phyloP scores from a whole-genome alignment of 2,329 filamentous ascomycete genomes.

The Passalora sequoiae region DNA sequence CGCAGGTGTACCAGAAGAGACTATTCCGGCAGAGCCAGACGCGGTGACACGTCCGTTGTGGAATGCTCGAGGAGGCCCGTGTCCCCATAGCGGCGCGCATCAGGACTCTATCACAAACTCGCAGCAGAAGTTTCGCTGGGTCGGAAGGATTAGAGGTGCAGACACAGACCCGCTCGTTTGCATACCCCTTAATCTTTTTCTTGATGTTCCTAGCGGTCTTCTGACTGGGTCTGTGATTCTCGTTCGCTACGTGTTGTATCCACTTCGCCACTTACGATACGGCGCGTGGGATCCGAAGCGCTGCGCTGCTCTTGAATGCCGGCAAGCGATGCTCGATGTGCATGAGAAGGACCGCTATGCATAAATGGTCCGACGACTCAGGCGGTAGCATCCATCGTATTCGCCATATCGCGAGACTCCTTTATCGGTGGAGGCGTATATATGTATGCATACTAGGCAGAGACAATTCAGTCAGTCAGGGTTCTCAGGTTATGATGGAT shows the following conservation, averaged over 20 bases:
- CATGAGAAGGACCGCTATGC: too few relatives aligned
- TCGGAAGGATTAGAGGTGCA: slow-evolving; percentile 5
- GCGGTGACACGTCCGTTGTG: slow-evolving; percentile 9
- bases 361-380: too few relatives aligned
- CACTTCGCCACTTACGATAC: slow-evolving; percentile 1
- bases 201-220: too few relatives aligned
- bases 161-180: slow-evolving; percentile 6
- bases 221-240: slow-evolving; percentile 5
- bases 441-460: too few relatives aligned
- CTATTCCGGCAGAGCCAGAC: not conserved
- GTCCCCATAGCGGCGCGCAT: slow-evolving; percentile 4
- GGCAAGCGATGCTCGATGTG: not conserved
- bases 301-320: not conserved
- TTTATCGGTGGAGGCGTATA: too few relatives aligned
- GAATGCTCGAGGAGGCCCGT: slow-evolving; percentile 11
- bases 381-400: too few relatives aligned
- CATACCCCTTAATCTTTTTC: slow-evolving; percentile 16
- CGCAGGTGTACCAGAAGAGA: slow-evolving; percentile 2
- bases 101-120: slow-evolving; percentile 15
- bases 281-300: not conserved
- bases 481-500: too few relatives aligned
- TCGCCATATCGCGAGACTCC: too few relatives aligned
- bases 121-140: slow-evolving; percentile 3
- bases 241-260: not conserved
- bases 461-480: too few relatives aligned